Evolutionary conservation across 768 basidiomycete species (phyloP).

Genomic region (Terana coerulea): DNA sequence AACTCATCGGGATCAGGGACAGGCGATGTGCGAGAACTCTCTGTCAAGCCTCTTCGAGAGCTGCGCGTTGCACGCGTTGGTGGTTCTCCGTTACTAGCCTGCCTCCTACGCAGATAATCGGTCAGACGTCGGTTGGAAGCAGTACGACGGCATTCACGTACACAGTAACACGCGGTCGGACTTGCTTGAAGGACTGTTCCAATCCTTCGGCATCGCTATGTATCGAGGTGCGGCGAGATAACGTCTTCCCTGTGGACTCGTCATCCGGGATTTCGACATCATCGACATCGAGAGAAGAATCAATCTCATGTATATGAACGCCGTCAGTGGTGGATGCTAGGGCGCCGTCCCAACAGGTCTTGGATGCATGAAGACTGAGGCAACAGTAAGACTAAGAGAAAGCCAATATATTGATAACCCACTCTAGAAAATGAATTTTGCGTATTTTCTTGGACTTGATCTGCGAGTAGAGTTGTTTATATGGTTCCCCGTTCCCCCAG

Average conservation of each 20-base stretch:
- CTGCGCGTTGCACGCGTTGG: neutral
- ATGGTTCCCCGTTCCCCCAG: slow-evolving; percentile 1
- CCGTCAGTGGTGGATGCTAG: neutral
- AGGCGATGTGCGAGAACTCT: neutral
- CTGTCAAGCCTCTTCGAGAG: neutral
- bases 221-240: neutral
- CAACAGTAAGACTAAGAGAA: neutral
- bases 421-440: neutral
- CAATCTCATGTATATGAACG: neutral
- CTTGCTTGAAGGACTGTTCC: neutral
- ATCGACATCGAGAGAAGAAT: neutral
- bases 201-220: neutral
- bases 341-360: neutral
- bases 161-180: neutral
- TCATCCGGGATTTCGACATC: neutral
- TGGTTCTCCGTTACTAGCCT: neutral
- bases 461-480: slow-evolving; percentile 1
- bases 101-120: neutral
- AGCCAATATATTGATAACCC: neutral
- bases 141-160: neutral
- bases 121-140: neutral
- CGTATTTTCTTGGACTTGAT: neutral
- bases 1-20: slow-evolving; percentile 57
- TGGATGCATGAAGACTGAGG: neutral
- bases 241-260: neutral